These are phyloP conservation scores for Xylaria sp. DNA, from an alignment of 2,329 filamentous ascomycete genomes.

Conservation along the genomic window DNA sequence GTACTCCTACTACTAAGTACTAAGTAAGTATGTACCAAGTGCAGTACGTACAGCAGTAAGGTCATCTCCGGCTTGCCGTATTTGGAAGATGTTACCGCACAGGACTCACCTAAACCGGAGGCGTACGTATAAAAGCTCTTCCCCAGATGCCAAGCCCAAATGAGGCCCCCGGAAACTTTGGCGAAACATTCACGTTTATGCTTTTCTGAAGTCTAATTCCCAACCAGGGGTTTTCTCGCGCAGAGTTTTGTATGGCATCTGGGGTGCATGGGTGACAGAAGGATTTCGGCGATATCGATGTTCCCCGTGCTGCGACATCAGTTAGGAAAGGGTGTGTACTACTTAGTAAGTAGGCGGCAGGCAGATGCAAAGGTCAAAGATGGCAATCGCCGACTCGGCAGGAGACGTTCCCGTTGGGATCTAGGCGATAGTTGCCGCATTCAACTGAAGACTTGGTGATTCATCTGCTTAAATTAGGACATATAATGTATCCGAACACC, in stretches of 20 bases:
- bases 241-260: constrained; percentile 14
- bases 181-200: constrained; percentile 18
- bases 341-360: background rate
- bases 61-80: constrained; percentile 15
- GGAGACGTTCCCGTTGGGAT: background rate
- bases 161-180: constrained; percentile 11
- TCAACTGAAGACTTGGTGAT: background rate
- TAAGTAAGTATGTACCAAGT: too few species aligned
- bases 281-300: background rate
- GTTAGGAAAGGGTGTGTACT: background rate
- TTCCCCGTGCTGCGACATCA: background rate
- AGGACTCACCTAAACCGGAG: constrained; percentile 6
- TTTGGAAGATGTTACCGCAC: constrained; percentile 22
- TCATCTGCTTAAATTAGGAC: background rate
- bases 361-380: constrained; percentile 1
- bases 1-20: too few species aligned
- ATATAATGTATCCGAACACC: background rate
- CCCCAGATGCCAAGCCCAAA: constrained; percentile 25
- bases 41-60: too few species aligned
- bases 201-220: background rate
- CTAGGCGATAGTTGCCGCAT: background rate
- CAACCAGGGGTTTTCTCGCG: background rate
- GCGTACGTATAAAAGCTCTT: constrained; percentile 7
- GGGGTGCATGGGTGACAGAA: constrained; percentile 18
- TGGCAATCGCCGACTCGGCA: constrained; percentile 2